phyloP scores from a whole-genome alignment of 148 eudicot species.

The Arbutus unedo region DNA sequence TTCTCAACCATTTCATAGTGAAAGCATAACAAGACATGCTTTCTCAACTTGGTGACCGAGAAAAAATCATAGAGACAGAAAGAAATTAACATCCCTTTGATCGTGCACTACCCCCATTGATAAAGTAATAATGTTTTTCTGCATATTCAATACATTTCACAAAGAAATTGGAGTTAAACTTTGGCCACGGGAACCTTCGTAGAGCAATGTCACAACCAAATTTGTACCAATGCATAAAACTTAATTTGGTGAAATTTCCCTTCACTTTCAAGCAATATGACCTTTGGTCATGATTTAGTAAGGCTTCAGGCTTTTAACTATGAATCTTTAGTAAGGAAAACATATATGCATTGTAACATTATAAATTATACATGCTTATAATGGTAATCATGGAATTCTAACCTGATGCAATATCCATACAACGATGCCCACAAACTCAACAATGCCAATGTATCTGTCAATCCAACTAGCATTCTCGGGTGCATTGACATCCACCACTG shows the following conservation, averaged over 20 bases:
- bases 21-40: not conserved
- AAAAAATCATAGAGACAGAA: not conserved
- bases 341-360: not conserved
- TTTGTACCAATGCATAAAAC: not conserved
- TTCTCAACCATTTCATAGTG: not conserved
- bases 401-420: conserved; percentile 98
- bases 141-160: not conserved
- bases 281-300: not conserved
- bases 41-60: not conserved
- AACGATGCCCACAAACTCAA: conserved; percentile 92
- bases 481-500: conserved; percentile 80
- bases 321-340: not conserved
- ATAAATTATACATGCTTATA: not conserved
- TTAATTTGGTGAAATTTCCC: not conserved
- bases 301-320: not conserved
- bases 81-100: not conserved
- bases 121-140: not conserved
- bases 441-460: conserved; percentile 85
- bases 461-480: conserved; percentile 84
- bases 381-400: not conserved
- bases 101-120: too few relatives aligned
- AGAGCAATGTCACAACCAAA: not conserved
- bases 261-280: conserved; percentile 4
- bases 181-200: not conserved
- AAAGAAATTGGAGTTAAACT: not conserved